Evolutionary conservation across 1,139 yeast genomes (phyloP).

Genomic region (Kodamaea fungicola): DNA sequence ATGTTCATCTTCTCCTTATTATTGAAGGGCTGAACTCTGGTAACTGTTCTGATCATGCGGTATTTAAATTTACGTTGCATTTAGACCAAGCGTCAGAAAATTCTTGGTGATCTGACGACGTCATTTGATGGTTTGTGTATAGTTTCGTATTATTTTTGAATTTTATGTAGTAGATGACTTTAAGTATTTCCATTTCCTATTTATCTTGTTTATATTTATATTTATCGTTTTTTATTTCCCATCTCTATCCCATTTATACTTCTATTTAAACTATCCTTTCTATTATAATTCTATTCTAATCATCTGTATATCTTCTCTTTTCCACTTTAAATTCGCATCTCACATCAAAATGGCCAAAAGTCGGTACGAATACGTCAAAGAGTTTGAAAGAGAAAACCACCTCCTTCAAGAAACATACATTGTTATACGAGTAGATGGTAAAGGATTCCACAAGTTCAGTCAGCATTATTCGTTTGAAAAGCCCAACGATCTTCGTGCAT

Average conservation of each 20-base stretch:
- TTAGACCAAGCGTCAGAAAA: too few species aligned
- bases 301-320: background rate
- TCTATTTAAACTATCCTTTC: background rate
- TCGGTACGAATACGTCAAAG: slow-evolving; percentile 67
- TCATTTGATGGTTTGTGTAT: too few species aligned
- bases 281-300: background rate
- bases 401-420: slow-evolving; percentile 80
- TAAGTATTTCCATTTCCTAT: too few species aligned
- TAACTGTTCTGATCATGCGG: too few species aligned
- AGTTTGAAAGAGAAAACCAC: slow-evolving; percentile 70
- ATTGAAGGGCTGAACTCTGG: too few species aligned
- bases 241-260: background rate
- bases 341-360: slow-evolving; percentile 14
- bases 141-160: too few species aligned
- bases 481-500: slow-evolving; percentile 82
- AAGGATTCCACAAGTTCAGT: slow-evolving; percentile 88
- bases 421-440: slow-evolving; percentile 86
- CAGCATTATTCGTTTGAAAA: slow-evolving; percentile 68
- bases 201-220: too few species aligned
- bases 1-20: too few species aligned
- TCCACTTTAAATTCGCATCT: background rate
- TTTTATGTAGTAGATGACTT: too few species aligned
- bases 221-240: too few species aligned
- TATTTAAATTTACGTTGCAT: too few species aligned
- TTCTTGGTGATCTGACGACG: too few species aligned